These are phyloP conservation scores for Brassica hybrid DNA, from an alignment of 441 rosid species.

Conservation along the genomic window DNA sequence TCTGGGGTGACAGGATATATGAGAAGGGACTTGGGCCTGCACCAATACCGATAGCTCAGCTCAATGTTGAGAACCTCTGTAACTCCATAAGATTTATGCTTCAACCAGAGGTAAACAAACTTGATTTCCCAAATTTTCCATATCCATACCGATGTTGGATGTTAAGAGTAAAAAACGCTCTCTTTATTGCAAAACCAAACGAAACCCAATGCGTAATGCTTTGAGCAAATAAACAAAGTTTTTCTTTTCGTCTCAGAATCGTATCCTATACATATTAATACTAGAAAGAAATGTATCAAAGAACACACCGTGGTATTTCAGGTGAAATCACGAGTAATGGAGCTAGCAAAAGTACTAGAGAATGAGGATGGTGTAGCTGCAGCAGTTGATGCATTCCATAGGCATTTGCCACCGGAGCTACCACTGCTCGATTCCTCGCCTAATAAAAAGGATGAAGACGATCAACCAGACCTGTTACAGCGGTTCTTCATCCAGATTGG, in stretches of 20 bases:
- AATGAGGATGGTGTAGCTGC: constrained; percentile 94
- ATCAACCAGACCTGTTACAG: constrained; percentile 58
- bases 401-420: constrained; percentile 77
- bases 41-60: constrained; percentile 85
- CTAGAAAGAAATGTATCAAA: constrained; percentile 1
- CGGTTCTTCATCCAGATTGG: constrained; percentile 72
- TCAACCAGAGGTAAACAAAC: constrained; percentile 76
- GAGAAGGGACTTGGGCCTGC: constrained; percentile 80
- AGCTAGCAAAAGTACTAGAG: constrained; percentile 74
- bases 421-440: constrained; percentile 55
- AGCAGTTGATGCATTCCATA: constrained; percentile 90
- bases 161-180: too few species aligned
- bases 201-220: too few species aligned
- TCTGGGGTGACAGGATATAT: constrained; percentile 90
- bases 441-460: constrained; percentile 49
- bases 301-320: constrained; percentile 36
- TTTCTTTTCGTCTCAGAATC: too few species aligned
- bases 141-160: too few species aligned
- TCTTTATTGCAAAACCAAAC: too few species aligned
- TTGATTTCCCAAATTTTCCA: background rate
- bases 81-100: constrained; percentile 87
- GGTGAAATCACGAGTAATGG: constrained; percentile 81
- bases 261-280: background rate
- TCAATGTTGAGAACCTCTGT: constrained; percentile 79
- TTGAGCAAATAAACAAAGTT: too few species aligned